Conservation (phyloP, 139 green algal species). For the Volvox reticuliferus region DNA sequence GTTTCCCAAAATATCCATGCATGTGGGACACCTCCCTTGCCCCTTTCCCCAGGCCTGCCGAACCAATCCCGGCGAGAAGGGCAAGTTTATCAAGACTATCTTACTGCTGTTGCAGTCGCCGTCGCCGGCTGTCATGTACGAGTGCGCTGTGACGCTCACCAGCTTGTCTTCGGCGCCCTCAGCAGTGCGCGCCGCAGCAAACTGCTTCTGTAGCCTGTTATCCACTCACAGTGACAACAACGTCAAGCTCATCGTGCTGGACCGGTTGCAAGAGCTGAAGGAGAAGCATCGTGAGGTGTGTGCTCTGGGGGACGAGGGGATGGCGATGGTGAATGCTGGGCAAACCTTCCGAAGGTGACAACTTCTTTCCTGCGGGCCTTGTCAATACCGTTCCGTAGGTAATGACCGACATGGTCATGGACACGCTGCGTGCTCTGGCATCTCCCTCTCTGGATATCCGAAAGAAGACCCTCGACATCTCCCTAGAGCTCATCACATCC, state of each 20-base stretch:
- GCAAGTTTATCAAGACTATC: slow-evolving; percentile 99
- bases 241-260: slow-evolving; percentile 99
- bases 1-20: too few relatives aligned
- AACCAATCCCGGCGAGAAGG: slow-evolving; percentile 88
- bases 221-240: slow-evolving; percentile 98
- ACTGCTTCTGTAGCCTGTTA: slow-evolving; percentile 98
- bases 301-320: background rate
- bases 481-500: slow-evolving; percentile 92
- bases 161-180: slow-evolving; percentile 94
- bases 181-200: slow-evolving; percentile 94
- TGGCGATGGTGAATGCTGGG: background rate
- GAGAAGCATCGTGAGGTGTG: slow-evolving; percentile 78
- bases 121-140: slow-evolving; percentile 94
- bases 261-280: slow-evolving; percentile 88
- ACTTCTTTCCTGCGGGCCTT: too few relatives aligned
- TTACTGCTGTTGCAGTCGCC: slow-evolving; percentile 90
- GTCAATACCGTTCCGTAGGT: slow-evolving; percentile 55
- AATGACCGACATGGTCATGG: slow-evolving; percentile 97
- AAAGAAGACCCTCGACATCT: slow-evolving; percentile 95
- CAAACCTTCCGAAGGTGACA: too few relatives aligned
- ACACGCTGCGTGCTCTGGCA: slow-evolving; percentile 93
- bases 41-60: slow-evolving; percentile 81
- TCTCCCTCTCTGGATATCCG: slow-evolving; percentile 96
- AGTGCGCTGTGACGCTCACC: slow-evolving; percentile 94
- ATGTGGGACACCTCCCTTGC: too few relatives aligned